Evolutionary conservation across 2,329 filamentous ascomycete genomes (phyloP).

Genomic region (Cucurbitaria berberidis): DNA sequence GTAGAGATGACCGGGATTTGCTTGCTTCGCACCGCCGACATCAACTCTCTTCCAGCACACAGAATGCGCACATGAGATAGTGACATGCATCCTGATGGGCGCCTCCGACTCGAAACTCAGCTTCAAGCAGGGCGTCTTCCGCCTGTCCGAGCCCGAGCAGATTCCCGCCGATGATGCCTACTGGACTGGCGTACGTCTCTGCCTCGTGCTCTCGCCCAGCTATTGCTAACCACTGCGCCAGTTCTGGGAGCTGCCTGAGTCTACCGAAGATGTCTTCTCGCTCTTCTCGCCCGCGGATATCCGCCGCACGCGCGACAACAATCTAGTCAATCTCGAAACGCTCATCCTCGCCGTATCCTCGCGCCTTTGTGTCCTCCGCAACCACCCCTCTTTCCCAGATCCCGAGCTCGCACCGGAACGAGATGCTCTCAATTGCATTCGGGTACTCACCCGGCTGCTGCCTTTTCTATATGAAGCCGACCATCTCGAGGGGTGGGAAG

Average conservation of each 20-base stretch:
- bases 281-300: constrained; percentile 84
- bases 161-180: constrained; percentile 89
- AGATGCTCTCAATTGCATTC: constrained; percentile 93
- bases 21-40: constrained; percentile 29
- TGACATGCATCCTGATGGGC: constrained; percentile 71
- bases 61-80: constrained; percentile 31
- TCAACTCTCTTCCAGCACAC: constrained; percentile 15
- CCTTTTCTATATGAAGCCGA: constrained; percentile 94
- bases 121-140: constrained; percentile 98
- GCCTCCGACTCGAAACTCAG: constrained; percentile 98
- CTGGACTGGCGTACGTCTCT: constrained; percentile 79
- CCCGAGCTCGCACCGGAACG: constrained; percentile 79
- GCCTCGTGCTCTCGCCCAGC: constrained; percentile 9
- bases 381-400: constrained; percentile 90
- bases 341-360: constrained; percentile 84
- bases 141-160: constrained; percentile 86
- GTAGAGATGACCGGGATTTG: constrained; percentile 16
- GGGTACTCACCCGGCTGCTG: constrained; percentile 85
- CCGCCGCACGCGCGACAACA: constrained; percentile 82
- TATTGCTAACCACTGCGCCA: constrained; percentile 49
- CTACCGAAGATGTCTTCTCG: constrained; percentile 94
- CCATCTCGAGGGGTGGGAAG: constrained; percentile 81
- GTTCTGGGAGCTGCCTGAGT: constrained; percentile 98
- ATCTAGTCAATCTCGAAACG: constrained; percentile 87
- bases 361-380: constrained; percentile 79